Evolutionary conservation across 1,284 basidiomycete species (phyloP).

Genomic region (Ustilago trichophora): DNA sequence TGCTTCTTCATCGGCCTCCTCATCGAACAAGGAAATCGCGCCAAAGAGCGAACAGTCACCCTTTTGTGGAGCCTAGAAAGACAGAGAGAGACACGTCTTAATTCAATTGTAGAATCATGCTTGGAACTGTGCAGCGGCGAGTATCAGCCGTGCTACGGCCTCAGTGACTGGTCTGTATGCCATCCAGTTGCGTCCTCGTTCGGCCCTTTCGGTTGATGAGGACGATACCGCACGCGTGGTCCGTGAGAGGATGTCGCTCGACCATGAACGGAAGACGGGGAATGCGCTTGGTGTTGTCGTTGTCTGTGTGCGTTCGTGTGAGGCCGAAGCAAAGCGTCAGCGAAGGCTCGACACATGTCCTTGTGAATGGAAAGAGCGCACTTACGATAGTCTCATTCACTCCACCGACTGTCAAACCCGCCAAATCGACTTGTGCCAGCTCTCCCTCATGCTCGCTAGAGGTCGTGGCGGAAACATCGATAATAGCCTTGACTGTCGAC

Average conservation of each 20-base stretch:
- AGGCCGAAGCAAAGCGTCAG: neutral
- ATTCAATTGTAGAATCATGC: too few species aligned
- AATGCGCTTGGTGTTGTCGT: constrained; percentile 22
- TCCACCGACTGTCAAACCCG: constrained; percentile 14
- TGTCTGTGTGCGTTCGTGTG: too few species aligned
- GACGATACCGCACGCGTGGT: constrained; percentile 7
- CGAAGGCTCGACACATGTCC: too few species aligned
- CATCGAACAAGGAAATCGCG: too few species aligned
- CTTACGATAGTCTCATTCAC: constrained; percentile 21
- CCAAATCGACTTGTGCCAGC: constrained; percentile 7
- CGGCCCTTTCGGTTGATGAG: neutral
- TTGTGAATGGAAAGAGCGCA: too few species aligned
- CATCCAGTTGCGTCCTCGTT: constrained; percentile 4
- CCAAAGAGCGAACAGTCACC: too few species aligned
- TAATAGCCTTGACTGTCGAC: constrained; percentile 9
- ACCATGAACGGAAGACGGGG: constrained; percentile 24
- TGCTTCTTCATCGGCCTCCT: too few species aligned
- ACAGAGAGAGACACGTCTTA: too few species aligned
- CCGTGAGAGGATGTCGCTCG: constrained; percentile 17
- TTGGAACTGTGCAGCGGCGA: constrained; percentile 28
- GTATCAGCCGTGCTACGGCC: constrained; percentile 20
- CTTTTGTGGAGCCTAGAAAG: too few species aligned
- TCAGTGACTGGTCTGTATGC: constrained; percentile 30
- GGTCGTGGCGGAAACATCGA: constrained; percentile 20
- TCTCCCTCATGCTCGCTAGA: neutral